Evolutionary conservation across 345 rosid species (phyloP), one percentile per base, ranked within the genome.

Genomic region (Salix arbutifolia): DNA sequence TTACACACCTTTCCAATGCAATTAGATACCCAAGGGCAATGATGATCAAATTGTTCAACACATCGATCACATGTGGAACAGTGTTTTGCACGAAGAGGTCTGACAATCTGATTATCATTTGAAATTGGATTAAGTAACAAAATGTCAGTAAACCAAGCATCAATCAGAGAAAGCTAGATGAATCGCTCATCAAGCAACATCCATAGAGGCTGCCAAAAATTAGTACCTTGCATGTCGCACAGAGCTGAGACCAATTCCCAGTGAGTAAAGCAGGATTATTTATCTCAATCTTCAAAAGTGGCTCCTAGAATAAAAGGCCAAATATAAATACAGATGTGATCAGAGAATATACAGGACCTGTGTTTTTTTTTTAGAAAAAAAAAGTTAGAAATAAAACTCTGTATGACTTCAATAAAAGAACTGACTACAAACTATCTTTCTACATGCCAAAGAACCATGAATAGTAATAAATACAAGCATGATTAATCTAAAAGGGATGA

Each of bases 11-110:
- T 96, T 86, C 99, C 98, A 70, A 96, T 84, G 84, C 99, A 96
- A 82, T 96, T 93, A 78, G 99, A 93, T 37, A 96, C 95, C 97
- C 97, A 96, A 48, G 99, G 99, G 79, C 97, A 96, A 78, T 96
- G 99, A 84, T 96, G 99, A 76, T 96, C 99, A 87, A 96, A 96
- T 80, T 96, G 99, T 79, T 96, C 97, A 65, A 96, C 98, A 86
- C 98, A 96, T 61, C 96, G 94, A 79, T 91, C 89, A 77, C 98
- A 96, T 50, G 94, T 89, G 75, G 96, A 92, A 77, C 99, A 96
- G 83, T 96, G 99, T 88, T 93, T 92, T 6, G 99, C 99, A 71
- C 99, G 99, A 75, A 91, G 89, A 79, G 99, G 97, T 84, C 97
- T 90, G 74, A 96, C 95, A 77, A 96, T 96, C 98, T 96, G 86